Base-by-base conservation (phyloP, 2,329 filamentous ascomycete species). In the Gliomastix tumulicola region DNA sequence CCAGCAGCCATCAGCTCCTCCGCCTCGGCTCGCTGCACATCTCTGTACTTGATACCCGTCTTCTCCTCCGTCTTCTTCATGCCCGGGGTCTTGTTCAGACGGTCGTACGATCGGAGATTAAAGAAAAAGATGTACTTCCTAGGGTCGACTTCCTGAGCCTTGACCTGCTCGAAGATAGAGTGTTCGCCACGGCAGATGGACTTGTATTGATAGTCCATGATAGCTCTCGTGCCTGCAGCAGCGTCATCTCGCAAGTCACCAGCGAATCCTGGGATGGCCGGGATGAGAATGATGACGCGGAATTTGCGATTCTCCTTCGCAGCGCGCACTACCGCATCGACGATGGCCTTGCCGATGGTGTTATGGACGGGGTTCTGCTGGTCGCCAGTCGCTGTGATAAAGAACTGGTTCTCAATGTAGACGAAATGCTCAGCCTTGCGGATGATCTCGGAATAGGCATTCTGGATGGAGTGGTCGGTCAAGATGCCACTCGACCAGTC, bases 161-260 rank as follows among this genome's bases (percentile, higher is more conserved):
- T 61, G 39, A 96, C 79, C 53, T 84, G 82, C 27, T 77, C 88
- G 49, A 84, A 92, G 36, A 98, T 97, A 5, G 88, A 95, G 54
- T 97, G 71, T 44, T 94, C 83, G 6, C 92, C 92, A 31, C 92
- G 82, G 52, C 84, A 87, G 46, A 98, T 94, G 0, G 88, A 94
- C 62, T 94, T 94, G 69, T 92, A 98, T 56, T 97, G 92, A 53
- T 95, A 97, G 56, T 97, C 89, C 88, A 98, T 97, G 51, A 97
- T 98, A 10, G 89, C 90, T 34, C 88, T 66, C 0, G 90, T 97
- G 9, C 90, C 90, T 2, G 78, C 77, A 0, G 90, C 90, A 16
- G 84, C 88, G 48, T 86, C 80, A 11, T 88, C 79, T 39, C 89
- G 71, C 21, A 98, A 69, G 53, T 97, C 90, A 32, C 90, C 90